phyloP scores from a whole-genome alignment of 2,329 filamentous ascomycete species.

The Alternaria sp. region DNA sequence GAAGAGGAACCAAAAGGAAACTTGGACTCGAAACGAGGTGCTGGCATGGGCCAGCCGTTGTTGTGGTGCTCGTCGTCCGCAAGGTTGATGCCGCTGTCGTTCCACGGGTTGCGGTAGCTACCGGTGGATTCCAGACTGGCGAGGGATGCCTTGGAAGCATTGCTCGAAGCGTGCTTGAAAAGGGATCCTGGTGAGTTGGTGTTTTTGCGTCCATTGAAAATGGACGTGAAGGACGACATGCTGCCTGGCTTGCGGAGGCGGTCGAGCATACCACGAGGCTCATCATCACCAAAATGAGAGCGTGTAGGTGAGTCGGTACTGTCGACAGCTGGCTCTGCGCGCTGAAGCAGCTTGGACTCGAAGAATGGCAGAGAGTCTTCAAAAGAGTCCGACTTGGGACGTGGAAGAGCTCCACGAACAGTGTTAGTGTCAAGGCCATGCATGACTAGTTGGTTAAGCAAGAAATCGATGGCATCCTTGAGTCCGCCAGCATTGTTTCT shows the following conservation, averaged over 20 bases:
- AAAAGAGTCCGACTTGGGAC: constrained; percentile 98
- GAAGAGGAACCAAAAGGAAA: constrained; percentile 64
- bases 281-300: constrained; percentile 81
- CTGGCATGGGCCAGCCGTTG: constrained; percentile 49
- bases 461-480: constrained; percentile 93
- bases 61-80: constrained; percentile 73
- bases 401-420: constrained; percentile 91
- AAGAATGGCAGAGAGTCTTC: constrained; percentile 97
- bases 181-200: constrained; percentile 77
- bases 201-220: constrained; percentile 94
- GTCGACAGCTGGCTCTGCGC: constrained; percentile 76
- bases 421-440: constrained; percentile 83
- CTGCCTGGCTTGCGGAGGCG: constrained; percentile 92
- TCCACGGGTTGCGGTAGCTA: constrained; percentile 97
- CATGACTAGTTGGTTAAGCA: constrained; percentile 83
- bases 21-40: constrained; percentile 61
- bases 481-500: constrained; percentile 96
- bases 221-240: constrained; percentile 94
- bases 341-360: constrained; percentile 93
- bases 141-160: constrained; percentile 92
- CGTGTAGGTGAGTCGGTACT: constrained; percentile 89
- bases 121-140: constrained; percentile 95
- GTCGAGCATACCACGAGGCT: constrained; percentile 81
- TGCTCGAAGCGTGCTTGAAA: constrained; percentile 86
- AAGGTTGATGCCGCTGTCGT: constrained; percentile 94